Evolutionary conservation across 768 basidiomycete genomes (phyloP), one percentile per base, ranked within the genome.

Genomic region (Leucosporidium yakuticum): DNA sequence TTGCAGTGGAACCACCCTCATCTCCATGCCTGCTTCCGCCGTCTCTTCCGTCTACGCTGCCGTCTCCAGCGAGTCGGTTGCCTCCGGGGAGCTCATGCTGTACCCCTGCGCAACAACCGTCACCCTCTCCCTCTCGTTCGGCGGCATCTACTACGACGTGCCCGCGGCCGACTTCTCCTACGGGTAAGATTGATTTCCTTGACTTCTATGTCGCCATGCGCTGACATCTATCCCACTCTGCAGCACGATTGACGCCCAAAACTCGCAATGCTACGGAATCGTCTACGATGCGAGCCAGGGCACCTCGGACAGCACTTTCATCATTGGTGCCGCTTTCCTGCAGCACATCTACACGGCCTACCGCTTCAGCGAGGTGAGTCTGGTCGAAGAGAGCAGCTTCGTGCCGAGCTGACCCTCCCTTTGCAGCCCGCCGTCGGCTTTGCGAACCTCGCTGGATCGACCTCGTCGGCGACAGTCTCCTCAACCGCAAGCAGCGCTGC

Each of bases 281-380:
- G 51, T 53, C n/a, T 53, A 53, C 51, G 51, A 53, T 21, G 51
- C 51, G 5, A 53, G 51, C 51, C n/a, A 27, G n/a, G 51, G 51
- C n/a, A n/a, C 51, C 51, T 53, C 51, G 51, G 51, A 23, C 51
- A 53, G 51, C 51, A 23, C 23, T 9, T 53, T 23, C 51, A 53
- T 53, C 51, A 17, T 53, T 21, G 51, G 51, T 8, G 51, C 23
- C 51, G 51, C 51, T 21, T 53, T 53, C 51, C 17, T 53, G 23
- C 23, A 53, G 51, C 27, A 23, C n/a, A 23, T 53, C 17, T 53
- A 53, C 15, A 12, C 39, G 39, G 39, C 39, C 8, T 44, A 44
- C 39, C 39, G 39, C 8, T 44, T 44, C 39, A 44, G 39, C 39
- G 14, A 44, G 11, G 39, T 44, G 39, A 44, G 39, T 44, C 39